Conservation (phyloP, 2,329 filamentous ascomycete genomes). For the Rutstroemia sp. region DNA sequence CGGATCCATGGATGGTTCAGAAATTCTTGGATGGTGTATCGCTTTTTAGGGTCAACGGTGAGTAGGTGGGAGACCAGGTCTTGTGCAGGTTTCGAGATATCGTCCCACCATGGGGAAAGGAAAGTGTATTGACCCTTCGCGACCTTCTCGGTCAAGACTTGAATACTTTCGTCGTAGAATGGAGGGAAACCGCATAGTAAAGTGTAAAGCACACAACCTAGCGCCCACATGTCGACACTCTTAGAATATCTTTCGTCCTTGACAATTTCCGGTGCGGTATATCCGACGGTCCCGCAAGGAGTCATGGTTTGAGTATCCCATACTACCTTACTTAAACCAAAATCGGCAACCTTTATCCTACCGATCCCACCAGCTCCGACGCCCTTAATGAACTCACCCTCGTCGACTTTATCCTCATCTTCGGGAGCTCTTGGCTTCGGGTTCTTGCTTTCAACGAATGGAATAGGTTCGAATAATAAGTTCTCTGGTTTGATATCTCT, state of each 20-base stretch:
- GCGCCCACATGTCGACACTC: slow-evolving; percentile 98
- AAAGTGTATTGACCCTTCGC: slow-evolving; percentile 96
- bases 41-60: slow-evolving; percentile 90
- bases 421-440: slow-evolving; percentile 78
- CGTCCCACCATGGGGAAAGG: slow-evolving; percentile 98
- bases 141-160: slow-evolving; percentile 94
- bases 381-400: slow-evolving; percentile 83
- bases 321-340: slow-evolving; percentile 93
- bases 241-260: slow-evolving; percentile 99
- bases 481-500: slow-evolving; percentile 99
- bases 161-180: slow-evolving; percentile 97
- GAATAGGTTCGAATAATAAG: slow-evolving; percentile 82
- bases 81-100: slow-evolving; percentile 91
- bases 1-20: slow-evolving; percentile 91
- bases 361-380: slow-evolving; percentile 86
- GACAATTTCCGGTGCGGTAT: slow-evolving; percentile 96
- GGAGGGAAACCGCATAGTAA: slow-evolving; percentile 95
- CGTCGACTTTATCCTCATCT: slow-evolving; percentile 95
- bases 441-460: slow-evolving; percentile 70
- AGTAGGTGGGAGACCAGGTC: slow-evolving; percentile 90
- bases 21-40: slow-evolving; percentile 90
- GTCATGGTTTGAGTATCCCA: slow-evolving; percentile 99
- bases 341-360: slow-evolving; percentile 94
- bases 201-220: slow-evolving; percentile 95
- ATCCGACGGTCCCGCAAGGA: slow-evolving; percentile 96